Evolutionary conservation across 1,284 basidiomycete genomes (phyloP).

Genomic region (Sporisorium scitamineum): DNA sequence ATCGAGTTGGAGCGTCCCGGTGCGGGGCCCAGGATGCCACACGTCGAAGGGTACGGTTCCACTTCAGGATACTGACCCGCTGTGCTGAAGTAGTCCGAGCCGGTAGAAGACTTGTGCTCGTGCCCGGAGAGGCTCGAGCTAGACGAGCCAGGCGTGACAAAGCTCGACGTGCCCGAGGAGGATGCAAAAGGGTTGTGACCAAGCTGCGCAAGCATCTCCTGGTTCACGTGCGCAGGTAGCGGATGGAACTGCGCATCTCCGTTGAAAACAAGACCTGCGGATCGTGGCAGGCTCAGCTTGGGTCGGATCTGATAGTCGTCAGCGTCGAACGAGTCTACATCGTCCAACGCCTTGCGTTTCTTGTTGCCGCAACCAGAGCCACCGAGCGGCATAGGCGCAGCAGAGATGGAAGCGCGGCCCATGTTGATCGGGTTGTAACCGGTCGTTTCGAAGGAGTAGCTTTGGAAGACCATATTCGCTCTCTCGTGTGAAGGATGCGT

Average conservation of each 20-base stretch:
- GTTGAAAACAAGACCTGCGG: conserved; percentile 31
- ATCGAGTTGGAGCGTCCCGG: conserved; percentile 13
- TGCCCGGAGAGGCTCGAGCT: conserved; percentile 22
- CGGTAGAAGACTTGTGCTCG: conserved; percentile 27
- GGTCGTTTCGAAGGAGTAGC: conserved; percentile 26
- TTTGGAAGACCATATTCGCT: conserved; percentile 36
- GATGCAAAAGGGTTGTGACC: conserved; percentile 30
- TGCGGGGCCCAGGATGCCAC: conserved; percentile 46
- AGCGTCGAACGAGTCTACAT: conserved; percentile 17
- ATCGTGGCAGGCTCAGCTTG: conserved; percentile 39
- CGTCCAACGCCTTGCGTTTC: conserved; percentile 46
- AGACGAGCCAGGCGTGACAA: conserved; percentile 28
- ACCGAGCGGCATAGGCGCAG: conserved; percentile 3
- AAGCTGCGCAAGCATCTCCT: conserved; percentile 51
- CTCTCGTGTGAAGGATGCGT: background rate
- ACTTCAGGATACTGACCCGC: conserved; percentile 26
- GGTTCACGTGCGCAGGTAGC: conserved; percentile 48
- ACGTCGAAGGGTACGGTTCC: conserved; percentile 30
- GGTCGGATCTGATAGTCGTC: conserved; percentile 26
- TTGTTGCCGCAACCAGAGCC: conserved; percentile 13
- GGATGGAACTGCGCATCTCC: conserved; percentile 54
- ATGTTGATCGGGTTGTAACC: conserved; percentile 37
- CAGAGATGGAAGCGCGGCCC: conserved; percentile 14
- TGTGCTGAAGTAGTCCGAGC: conserved; percentile 42
- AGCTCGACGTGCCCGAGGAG: background rate